Conservation (phyloP, 306 rosid genomes). For the Gastrolobium bilobum region DNA sequence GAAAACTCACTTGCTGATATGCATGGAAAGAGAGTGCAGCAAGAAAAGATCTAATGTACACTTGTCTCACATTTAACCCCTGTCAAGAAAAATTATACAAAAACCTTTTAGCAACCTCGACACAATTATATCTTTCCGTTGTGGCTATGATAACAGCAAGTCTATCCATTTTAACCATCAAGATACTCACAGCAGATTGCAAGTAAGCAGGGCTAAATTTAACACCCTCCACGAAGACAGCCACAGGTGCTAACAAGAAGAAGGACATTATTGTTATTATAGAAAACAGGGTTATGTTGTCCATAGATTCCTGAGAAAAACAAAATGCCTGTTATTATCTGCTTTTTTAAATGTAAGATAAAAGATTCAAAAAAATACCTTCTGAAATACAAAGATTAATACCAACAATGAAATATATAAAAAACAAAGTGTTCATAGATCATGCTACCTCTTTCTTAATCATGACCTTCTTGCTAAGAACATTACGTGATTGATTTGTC, state of each 20-base stretch:
- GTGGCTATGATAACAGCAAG: slow-evolving; percentile 29
- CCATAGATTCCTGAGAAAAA: slow-evolving; percentile 83
- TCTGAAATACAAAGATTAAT: slow-evolving; percentile 6
- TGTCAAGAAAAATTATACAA: slow-evolving; percentile 50
- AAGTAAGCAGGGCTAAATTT: slow-evolving; percentile 84
- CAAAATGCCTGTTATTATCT: slow-evolving; percentile 42
- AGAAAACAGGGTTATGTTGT: slow-evolving; percentile 97
- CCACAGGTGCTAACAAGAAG: slow-evolving; percentile 82
- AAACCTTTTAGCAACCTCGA: slow-evolving; percentile 23
- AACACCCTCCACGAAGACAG: slow-evolving; percentile 89
- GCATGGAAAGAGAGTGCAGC: slow-evolving; percentile 99
- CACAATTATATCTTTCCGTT: slow-evolving; percentile 16
- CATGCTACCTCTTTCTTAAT: slow-evolving; percentile 77
- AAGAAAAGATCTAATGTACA: slow-evolving; percentile 78
- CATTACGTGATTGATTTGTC: slow-evolving; percentile 94
- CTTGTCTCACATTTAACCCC: slow-evolving; percentile 82
- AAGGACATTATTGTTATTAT: slow-evolving; percentile 93
- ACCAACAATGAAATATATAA: slow-evolving; percentile 16
- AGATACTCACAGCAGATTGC: slow-evolving; percentile 81
- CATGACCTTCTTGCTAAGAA: slow-evolving; percentile 98
- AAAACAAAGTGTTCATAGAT: slow-evolving; percentile 28
- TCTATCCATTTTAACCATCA: slow-evolving; percentile 37
- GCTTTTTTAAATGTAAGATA: neutral
- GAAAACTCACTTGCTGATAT: slow-evolving; percentile 86
- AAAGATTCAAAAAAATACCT: slow-evolving; percentile 21